phyloP scores from a whole-genome alignment of 2,329 filamentous ascomycete genomes.

The Dactylellina drechsleri region DNA sequence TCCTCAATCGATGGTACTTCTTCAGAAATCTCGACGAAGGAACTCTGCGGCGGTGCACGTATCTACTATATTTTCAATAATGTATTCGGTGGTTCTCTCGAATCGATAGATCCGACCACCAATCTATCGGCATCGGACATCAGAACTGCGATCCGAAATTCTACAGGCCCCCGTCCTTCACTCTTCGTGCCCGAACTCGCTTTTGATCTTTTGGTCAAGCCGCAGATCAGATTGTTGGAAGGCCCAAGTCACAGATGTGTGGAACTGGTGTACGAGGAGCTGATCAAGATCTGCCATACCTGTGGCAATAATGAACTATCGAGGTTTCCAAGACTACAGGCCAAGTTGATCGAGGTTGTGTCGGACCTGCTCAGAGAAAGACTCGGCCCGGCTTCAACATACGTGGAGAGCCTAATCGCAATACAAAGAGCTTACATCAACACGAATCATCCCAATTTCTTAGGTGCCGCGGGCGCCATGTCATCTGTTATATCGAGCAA shows the following conservation, averaged over 20 bases:
- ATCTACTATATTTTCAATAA: constrained; percentile 99
- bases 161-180: constrained; percentile 92
- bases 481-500: constrained; percentile 93
- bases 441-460: constrained; percentile 98
- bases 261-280: constrained; percentile 96
- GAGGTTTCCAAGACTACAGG: constrained; percentile 90
- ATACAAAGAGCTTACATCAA: constrained; percentile 99
- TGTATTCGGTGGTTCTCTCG: constrained; percentile 94
- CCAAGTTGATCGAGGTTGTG: constrained; percentile 96
- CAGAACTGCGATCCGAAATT: constrained; percentile 96
- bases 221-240: constrained; percentile 96
- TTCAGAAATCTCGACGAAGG: constrained; percentile 97
- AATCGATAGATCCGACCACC: constrained; percentile 93
- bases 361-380: constrained; percentile 93
- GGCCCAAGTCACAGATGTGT: constrained; percentile 95
- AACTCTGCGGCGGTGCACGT: constrained; percentile 90
- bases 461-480: constrained; percentile 96
- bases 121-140: constrained; percentile 96
- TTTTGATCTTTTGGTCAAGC: constrained; percentile 96
- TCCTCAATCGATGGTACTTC: constrained; percentile 98
- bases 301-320: constrained; percentile 95
- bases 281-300: constrained; percentile 99
- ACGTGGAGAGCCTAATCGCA: constrained; percentile 95
- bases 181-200: constrained; percentile 97
- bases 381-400: constrained; percentile 85